phyloP scores from a whole-genome alignment of 441 rosid genomes.

The Melastoma candidum region DNA sequence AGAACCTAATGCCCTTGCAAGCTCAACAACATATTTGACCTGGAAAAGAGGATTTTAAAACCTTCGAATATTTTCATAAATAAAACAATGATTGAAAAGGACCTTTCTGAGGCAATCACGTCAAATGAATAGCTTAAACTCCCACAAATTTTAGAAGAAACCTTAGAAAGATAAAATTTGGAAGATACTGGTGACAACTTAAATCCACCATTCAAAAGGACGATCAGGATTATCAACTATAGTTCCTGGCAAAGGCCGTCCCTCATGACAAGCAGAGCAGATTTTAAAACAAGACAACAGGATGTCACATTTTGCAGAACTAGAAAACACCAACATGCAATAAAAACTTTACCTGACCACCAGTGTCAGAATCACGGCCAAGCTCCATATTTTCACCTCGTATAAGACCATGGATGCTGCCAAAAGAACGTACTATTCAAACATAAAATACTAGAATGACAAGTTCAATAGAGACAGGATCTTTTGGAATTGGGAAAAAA shows the following conservation, averaged over 20 bases:
- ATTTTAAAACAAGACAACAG: no score
- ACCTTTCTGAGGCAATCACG: neutral
- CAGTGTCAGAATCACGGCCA: conserved; percentile 10
- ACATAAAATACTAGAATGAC: neutral
- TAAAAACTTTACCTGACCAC: conserved; percentile 6
- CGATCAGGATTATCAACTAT: no score
- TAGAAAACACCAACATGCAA: neutral
- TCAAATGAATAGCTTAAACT: no score
- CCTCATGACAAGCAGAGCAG: no score
- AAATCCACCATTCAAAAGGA: no score
- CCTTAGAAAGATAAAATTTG: no score
- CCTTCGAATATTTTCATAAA: neutral
- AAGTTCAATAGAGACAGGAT: neutral
- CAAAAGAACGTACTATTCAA: neutral
- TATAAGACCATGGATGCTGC: conserved; percentile 1
- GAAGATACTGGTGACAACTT: no score
- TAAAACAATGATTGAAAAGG: neutral
- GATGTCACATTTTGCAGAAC: no score
- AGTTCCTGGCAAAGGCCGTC: no score
- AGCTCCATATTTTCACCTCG: conserved; percentile 9
- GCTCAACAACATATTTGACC: conserved; percentile 7
- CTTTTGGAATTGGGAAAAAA: neutral
- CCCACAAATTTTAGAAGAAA: no score
- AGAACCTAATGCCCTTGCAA: conserved; percentile 5
- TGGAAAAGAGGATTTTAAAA: neutral